Evolutionary conservation across 805 yeast genomes (phyloP).

Genomic region (Kregervanrija delftensis): DNA sequence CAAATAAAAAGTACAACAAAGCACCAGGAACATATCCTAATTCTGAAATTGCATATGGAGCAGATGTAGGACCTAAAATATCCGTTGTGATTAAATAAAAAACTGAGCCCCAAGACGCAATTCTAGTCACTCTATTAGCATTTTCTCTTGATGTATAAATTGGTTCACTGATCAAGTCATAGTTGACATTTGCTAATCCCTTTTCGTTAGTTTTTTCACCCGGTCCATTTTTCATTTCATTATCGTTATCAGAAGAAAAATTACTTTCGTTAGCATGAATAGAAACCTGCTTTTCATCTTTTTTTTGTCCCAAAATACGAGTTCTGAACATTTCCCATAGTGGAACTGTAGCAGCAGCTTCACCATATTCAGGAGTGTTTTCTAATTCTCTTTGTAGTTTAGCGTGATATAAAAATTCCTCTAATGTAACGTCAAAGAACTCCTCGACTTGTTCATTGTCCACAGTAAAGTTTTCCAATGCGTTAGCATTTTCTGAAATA

Average conservation of each 20-base stretch:
- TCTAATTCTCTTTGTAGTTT: constrained; percentile 6
- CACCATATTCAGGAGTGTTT: constrained; percentile 5
- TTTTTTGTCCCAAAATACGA: background rate
- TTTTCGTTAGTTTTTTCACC: background rate
- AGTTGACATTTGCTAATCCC: background rate
- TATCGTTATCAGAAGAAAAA: background rate
- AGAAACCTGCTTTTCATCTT: too few relatives aligned
- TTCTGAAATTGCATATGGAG: constrained; percentile 38
- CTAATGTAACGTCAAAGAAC: constrained; percentile 4
- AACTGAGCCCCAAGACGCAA: constrained; percentile 22
- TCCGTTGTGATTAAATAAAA: constrained; percentile 43
- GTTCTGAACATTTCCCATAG: constrained; percentile 5
- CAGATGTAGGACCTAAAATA: constrained; percentile 39
- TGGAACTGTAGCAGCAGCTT: constrained; percentile 5
- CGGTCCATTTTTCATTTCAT: background rate
- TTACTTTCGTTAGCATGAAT: too few relatives aligned
- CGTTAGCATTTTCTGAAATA: constrained; percentile 26
- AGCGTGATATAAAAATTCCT: constrained; percentile 4
- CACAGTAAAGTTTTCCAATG: background rate
- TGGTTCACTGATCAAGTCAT: constrained; percentile 2
- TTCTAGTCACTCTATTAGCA: constrained; percentile 6
- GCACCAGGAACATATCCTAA: constrained; percentile 41
- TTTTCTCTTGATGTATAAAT: constrained; percentile 5
- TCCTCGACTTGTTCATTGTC: constrained; percentile 1
- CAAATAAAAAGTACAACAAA: constrained; percentile 34